phyloP scores from a whole-genome alignment of 768 basidiomycete species.

The Mycena metata region DNA sequence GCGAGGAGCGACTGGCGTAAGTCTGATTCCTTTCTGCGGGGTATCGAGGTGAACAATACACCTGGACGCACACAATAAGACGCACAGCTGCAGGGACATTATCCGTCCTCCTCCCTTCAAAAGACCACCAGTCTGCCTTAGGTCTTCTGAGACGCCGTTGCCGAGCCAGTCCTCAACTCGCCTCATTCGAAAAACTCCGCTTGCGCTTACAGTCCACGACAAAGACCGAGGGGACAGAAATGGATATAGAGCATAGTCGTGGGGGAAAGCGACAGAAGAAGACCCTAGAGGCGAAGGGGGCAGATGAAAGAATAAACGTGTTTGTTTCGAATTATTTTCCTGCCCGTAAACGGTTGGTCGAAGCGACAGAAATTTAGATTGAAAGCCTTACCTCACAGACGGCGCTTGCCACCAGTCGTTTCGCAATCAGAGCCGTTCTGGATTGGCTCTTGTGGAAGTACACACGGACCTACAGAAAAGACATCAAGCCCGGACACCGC shows the following conservation, averaged over 20 bases:
- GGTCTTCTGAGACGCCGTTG: conserved; percentile 49
- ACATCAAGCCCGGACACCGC: conserved; percentile 3
- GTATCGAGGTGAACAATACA: background rate
- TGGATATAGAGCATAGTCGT: conserved; percentile 76
- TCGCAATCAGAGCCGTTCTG: conserved; percentile 57
- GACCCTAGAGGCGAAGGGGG: conserved; percentile 45
- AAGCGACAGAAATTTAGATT: background rate
- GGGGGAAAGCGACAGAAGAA: conserved; percentile 46
- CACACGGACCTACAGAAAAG: conserved; percentile 63
- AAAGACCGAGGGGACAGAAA: conserved; percentile 66
- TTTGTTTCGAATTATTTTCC: conserved; percentile 30
- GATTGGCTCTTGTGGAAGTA: conserved; percentile 59
- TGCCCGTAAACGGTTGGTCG: conserved; percentile 12
- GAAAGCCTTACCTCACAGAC: conserved; percentile 62
- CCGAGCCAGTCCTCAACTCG: conserved; percentile 74
- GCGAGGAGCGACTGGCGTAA: conserved; percentile 18
- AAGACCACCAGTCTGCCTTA: conserved; percentile 55
- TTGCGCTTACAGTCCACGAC: conserved; percentile 61
- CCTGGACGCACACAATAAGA: background rate
- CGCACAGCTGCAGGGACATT: conserved; percentile 54
- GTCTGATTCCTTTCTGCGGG: conserved; percentile 31
- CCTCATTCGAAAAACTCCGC: conserved; percentile 69
- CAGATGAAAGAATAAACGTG: conserved; percentile 44
- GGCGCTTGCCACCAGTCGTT: conserved; percentile 66
- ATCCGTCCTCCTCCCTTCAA: conserved; percentile 50